Evolutionary conservation across 2,329 filamentous ascomycete species (phyloP).

Genomic region (Diaporthe aspalathi): DNA sequence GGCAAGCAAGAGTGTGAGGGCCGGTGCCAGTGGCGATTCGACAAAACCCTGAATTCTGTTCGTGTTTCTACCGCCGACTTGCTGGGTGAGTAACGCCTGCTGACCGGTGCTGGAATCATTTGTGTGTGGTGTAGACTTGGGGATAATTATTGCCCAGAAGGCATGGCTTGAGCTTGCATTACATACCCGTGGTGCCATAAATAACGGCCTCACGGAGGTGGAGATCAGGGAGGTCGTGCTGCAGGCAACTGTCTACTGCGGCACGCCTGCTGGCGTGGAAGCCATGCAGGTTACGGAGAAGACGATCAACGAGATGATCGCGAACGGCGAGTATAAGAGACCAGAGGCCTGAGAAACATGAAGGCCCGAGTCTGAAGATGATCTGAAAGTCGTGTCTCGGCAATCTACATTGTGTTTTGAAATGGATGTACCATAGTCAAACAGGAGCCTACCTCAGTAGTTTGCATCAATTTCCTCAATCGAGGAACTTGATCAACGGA

Average conservation of each 20-base stretch:
- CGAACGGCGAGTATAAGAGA: slow-evolving; percentile 44
- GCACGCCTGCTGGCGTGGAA: slow-evolving; percentile 55
- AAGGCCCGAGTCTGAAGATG: background rate
- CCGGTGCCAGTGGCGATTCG: too few species aligned
- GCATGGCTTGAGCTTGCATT: slow-evolving; percentile 67
- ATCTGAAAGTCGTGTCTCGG: background rate
- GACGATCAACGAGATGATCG: slow-evolving; percentile 44
- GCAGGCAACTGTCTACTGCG: slow-evolving; percentile 56
- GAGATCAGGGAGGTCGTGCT: slow-evolving; percentile 62
- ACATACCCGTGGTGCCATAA: slow-evolving; percentile 70
- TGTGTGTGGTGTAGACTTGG: slow-evolving; percentile 56
- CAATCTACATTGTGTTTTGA: background rate
- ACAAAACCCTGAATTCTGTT: background rate
- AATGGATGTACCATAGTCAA: background rate
- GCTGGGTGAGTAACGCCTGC: background rate
- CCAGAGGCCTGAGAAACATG: background rate
- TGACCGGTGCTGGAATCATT: background rate
- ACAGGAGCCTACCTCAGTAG: background rate
- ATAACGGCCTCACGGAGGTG: slow-evolving; percentile 69
- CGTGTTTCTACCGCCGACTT: background rate
- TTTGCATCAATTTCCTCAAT: background rate
- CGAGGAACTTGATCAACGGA: background rate
- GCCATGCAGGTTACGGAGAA: slow-evolving; percentile 46
- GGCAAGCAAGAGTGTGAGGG: too few species aligned
- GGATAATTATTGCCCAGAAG: slow-evolving; percentile 71